These are phyloP conservation scores for Rhodotorula babjevae DNA, from an alignment of 768 basidiomycete species.

Conservation along the genomic window DNA sequence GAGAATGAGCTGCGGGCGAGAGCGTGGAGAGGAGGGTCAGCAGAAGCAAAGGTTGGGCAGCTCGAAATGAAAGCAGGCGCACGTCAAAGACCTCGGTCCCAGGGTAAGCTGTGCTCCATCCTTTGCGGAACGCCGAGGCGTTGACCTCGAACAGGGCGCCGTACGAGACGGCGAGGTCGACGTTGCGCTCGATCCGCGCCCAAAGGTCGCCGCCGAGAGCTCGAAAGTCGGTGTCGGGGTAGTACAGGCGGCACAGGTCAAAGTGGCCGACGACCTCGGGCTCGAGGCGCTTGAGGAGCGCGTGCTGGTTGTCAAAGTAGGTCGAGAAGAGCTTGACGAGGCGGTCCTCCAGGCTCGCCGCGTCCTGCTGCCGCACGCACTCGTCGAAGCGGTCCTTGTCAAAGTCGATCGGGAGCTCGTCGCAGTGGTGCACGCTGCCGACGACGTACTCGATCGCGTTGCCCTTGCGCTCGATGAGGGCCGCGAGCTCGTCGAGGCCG, in stretches of 20 bases:
- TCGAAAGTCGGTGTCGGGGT: conserved; percentile 50
- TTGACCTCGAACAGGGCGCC: conserved; percentile 92
- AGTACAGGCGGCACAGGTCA: conserved; percentile 84
- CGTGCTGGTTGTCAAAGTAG: conserved; percentile 83
- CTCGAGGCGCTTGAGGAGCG: conserved; percentile 62
- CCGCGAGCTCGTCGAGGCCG: conserved; percentile 61
- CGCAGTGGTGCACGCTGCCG: conserved; percentile 88
- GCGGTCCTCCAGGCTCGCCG: conserved; percentile 19
- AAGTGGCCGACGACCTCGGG: conserved; percentile 92
- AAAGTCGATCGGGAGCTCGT: conserved; percentile 84
- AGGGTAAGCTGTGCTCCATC: conserved; percentile 81
- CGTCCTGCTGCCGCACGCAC: conserved; percentile 54
- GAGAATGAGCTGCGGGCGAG: conserved; percentile 68
- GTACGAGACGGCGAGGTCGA: conserved; percentile 66
- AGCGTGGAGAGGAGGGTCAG: background rate
- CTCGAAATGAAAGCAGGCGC: conserved; percentile 42
- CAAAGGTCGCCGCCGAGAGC: conserved; percentile 59
- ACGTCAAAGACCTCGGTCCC: conserved; percentile 71
- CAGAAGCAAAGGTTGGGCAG: too few species aligned
- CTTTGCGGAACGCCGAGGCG: conserved; percentile 85
- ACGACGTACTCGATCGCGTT: conserved; percentile 76
- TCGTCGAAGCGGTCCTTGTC: conserved; percentile 65
- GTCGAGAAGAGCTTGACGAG: conserved; percentile 46
- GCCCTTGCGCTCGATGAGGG: conserved; percentile 54
- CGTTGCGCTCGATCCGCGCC: conserved; percentile 67